Percentiles rank a stretch among this genome's conserved stretches.
Evolutionary conservation across 179 eudicot genomes (phyloP).

Genomic region (Vitellaria paradoxa): DNA sequence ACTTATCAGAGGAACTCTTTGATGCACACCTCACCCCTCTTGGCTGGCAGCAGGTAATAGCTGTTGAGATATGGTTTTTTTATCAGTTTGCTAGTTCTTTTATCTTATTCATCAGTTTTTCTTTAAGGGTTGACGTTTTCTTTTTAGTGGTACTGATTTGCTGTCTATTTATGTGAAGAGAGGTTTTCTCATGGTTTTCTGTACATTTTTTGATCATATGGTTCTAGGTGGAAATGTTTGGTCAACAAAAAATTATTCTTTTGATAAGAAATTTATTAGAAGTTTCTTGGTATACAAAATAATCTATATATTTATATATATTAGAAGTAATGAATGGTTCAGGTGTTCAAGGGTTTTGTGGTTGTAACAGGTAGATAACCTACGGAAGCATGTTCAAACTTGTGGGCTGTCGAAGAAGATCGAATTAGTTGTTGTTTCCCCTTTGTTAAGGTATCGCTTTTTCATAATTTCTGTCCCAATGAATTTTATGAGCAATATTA

Average conservation of each 20-base stretch:
- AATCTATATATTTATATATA: no score
- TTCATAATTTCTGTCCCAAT: not conserved
- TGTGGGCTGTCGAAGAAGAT: constrained; percentile 59
- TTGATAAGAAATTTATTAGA: not conserved
- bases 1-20: constrained; percentile 62
- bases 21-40: constrained; percentile 83
- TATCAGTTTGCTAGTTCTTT: not conserved
- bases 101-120: not conserved
- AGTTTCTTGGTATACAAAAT: not conserved
- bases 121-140: not conserved
- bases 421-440: constrained; percentile 74
- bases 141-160: not conserved
- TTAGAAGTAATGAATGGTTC: no score
- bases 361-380: constrained; percentile 69
- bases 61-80: not conserved
- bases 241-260: not conserved
- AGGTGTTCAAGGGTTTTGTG: not conserved
- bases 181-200: not conserved
- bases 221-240: not conserved
- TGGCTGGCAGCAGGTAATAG: constrained; percentile 90
- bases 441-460: constrained; percentile 64
- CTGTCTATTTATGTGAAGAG: not conserved
- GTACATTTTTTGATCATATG: not conserved
- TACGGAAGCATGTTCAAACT: constrained; percentile 69
- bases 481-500: not conserved